These are phyloP conservation scores for Boletus subparvulus DNA, from an alignment of 768 basidiomycete species.

Conservation along the genomic window DNA sequence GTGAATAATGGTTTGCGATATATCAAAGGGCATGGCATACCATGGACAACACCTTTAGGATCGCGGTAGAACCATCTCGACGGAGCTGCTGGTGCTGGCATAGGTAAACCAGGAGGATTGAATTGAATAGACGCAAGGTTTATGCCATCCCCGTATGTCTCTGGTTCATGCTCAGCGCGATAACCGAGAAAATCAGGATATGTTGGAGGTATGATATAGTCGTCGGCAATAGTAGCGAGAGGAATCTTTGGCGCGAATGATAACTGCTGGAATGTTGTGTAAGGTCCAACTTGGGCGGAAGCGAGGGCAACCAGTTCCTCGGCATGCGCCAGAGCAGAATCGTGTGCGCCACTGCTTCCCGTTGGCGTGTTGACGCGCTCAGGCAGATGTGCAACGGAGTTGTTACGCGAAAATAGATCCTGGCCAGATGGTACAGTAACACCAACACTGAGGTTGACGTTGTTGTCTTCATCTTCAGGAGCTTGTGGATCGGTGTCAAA, in stretches of 20 bases:
- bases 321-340: conserved; percentile 42
- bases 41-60: conserved; percentile 77
- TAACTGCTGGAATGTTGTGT: conserved; percentile 91
- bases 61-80: conserved; percentile 83
- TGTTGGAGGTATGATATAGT: conserved; percentile 89
- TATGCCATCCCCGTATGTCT: conserved; percentile 41
- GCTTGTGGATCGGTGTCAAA: conserved; percentile 45
- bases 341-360: conserved; percentile 31
- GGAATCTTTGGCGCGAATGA: conserved; percentile 84
- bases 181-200: conserved; percentile 79
- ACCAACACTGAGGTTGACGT: conserved; percentile 62
- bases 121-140: conserved; percentile 66
- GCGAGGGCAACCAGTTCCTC: conserved; percentile 71
- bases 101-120: conserved; percentile 76
- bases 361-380: conserved; percentile 26
- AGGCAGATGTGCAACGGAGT: conserved; percentile 27
- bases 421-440: conserved; percentile 51
- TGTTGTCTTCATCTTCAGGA: conserved; percentile 50
- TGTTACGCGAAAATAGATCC: conserved; percentile 30
- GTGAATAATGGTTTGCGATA: conserved; percentile 8
- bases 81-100: conserved; percentile 65
- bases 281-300: conserved; percentile 74
- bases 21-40: conserved; percentile 40
- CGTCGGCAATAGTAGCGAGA: conserved; percentile 84
- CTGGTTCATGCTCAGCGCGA: conserved; percentile 60